A percentile compares a stretch with the other conserved stretches of the same genome.
Conservation (phyloP, 2,329 filamentous ascomycete species). For the Phaeomoniella chlamydospora region DNA sequence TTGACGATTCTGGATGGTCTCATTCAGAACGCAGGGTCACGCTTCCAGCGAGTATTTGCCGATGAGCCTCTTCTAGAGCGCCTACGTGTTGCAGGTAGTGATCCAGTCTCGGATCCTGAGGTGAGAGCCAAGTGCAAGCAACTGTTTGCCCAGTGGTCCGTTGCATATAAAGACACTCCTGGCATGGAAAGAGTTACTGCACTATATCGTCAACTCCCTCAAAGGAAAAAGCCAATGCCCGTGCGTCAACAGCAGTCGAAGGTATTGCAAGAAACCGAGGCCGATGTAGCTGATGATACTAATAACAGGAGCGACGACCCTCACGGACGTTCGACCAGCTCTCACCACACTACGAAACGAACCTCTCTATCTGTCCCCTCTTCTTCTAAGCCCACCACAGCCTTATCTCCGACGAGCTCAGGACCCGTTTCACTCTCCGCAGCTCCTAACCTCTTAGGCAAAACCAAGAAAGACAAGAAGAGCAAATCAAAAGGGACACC, state of each 20-base stretch:
- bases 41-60: slow-evolving; percentile 70
- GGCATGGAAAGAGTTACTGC: slow-evolving; percentile 69
- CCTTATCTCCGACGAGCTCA: slow-evolving; percentile 3
- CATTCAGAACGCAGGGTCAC: slow-evolving; percentile 81
- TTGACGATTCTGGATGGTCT: slow-evolving; percentile 81
- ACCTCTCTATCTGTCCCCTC: slow-evolving; percentile 13
- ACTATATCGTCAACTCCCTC: slow-evolving; percentile 58
- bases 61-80: slow-evolving; percentile 89
- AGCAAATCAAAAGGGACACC: slow-evolving; percentile 40
- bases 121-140: slow-evolving; percentile 82
- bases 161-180: slow-evolving; percentile 63
- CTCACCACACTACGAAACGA: slow-evolving; percentile 1
- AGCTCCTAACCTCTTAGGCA: slow-evolving; percentile 1
- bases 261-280: slow-evolving; percentile 66
- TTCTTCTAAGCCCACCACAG: slow-evolving; percentile 4
- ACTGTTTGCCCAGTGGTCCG: slow-evolving; percentile 76
- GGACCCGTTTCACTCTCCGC: slow-evolving; percentile 1
- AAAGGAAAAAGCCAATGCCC: slow-evolving; percentile 45
- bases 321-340: slow-evolving; percentile 8
- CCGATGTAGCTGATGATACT: slow-evolving; percentile 54
- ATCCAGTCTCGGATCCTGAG: slow-evolving; percentile 66
- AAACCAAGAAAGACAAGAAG: slow-evolving; percentile 22
- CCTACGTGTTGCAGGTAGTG: slow-evolving; percentile 72
- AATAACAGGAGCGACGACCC: slow-evolving; percentile 25
- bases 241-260: slow-evolving; percentile 61